These are phyloP conservation scores for Ziziphus jujuba DNA, from an alignment of 306 rosid species.

Conservation along the genomic window DNA sequence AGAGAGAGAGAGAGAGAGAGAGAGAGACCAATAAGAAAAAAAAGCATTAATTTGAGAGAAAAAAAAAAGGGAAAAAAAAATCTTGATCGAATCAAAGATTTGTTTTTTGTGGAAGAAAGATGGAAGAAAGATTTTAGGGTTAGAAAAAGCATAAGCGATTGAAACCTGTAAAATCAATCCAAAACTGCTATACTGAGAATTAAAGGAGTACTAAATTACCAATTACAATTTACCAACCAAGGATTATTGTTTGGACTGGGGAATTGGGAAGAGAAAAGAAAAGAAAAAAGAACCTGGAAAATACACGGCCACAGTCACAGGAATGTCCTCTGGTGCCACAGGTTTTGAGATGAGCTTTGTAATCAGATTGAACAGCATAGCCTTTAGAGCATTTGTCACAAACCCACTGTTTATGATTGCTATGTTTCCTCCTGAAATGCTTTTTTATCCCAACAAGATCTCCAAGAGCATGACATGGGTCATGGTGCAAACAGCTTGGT, in stretches of 20 bases:
- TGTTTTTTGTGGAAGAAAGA: too few relatives aligned
- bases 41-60: too few relatives aligned
- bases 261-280: not conserved
- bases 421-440: slow-evolving; percentile 85
- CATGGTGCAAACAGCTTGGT: slow-evolving; percentile 78
- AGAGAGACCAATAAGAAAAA: too few relatives aligned
- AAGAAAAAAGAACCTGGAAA: slow-evolving; percentile 79
- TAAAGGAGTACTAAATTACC: too few relatives aligned
- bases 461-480: slow-evolving; percentile 89
- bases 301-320: slow-evolving; percentile 98
- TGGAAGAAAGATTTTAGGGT: too few relatives aligned
- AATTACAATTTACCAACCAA: too few relatives aligned
- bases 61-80: too few relatives aligned
- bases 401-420: slow-evolving; percentile 93
- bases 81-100: too few relatives aligned
- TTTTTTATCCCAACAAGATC: slow-evolving; percentile 95
- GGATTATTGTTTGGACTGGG: not conserved
- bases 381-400: slow-evolving; percentile 87
- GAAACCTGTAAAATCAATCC: too few relatives aligned
- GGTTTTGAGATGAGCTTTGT: slow-evolving; percentile 95
- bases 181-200: too few relatives aligned
- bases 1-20: too few relatives aligned
- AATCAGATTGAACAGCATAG: slow-evolving; percentile 95
- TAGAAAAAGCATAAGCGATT: too few relatives aligned
- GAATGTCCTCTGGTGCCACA: slow-evolving; percentile 99